Base-by-base conservation (phyloP, 192 early-diverging fungal species). In the Backusella mclennaniae region DNA sequence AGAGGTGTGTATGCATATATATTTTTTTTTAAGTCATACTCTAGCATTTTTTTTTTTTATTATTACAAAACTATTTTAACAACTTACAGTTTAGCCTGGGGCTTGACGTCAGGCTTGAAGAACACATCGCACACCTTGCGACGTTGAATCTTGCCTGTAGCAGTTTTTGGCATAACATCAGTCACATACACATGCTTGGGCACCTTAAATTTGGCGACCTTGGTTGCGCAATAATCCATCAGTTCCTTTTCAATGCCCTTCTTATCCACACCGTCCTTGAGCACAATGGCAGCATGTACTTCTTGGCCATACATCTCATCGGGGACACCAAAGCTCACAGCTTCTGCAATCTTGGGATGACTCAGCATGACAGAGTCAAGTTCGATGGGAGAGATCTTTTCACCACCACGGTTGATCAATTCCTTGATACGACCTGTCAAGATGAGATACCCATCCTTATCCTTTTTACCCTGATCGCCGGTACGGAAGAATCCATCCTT, bases 331-430 rank as follows among this genome's bases (percentile, higher is more conserved):
- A 94, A 96, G 53, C 87, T 88, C 21, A 93, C 90, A 2, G 92
- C 95, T 75, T 96, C 93, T 23, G 85, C 85, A 9, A 95, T 87
- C 56, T 84, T 87, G 15, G 89, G 91, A 52, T 92, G 91, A 69
- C 85, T 84, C 33, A 94, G 85, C 67, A 96, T 82, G 44, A 89
- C 86, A 15, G 85, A 85, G 76, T 96, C 94, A 2, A 96, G 84
- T 80, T 96, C 95, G 19, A 95, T 77, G 3, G 95, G 95, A n/a
- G 92, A 94, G 73, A 96, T 95, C 83, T 93, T 96, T 80, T 95
- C 95, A 31, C 95, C 95, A 41, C 94, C 94, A 63, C 95, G 92
- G 80, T 95, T 96, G 73, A 96, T 96, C 72, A 94, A 85, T 81
- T 95, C 95, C 87, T 96, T 95, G 82, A 94, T 94, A 52, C 95